A percentile compares a stretch with the other conserved stretches of the same genome.
These are phyloP conservation scores for Fagopyrum tataricum DNA, from an alignment of 148 eudicot species.

Conservation along the genomic window DNA sequence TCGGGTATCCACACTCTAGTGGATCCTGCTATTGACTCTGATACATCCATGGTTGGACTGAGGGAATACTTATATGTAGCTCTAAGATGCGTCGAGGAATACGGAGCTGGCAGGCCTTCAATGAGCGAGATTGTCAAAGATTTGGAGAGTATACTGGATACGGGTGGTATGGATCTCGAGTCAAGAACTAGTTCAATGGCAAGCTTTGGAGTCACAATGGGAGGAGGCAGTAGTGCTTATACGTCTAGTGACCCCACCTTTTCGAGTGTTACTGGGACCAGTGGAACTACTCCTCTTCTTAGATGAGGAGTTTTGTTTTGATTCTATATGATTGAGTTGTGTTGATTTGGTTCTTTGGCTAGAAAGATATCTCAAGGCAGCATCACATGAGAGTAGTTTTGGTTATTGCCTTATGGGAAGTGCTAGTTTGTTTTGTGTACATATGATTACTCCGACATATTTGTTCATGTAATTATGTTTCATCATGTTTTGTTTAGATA, in stretches of 20 bases:
- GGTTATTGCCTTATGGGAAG: too few species aligned
- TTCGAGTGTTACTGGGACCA: neutral
- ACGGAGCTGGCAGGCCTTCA: constrained; percentile 40
- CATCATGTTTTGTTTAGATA: neutral
- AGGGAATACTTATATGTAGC: constrained; percentile 54
- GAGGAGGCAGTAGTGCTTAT: constrained; percentile 3
- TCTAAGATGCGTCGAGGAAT: constrained; percentile 53
- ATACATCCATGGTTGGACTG: constrained; percentile 32
- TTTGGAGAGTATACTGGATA: constrained; percentile 47
- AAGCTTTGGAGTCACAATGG: neutral
- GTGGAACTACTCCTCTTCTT: constrained; percentile 3
- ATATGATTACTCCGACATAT: too few species aligned
- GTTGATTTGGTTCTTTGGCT: too few species aligned
- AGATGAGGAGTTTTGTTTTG: neutral
- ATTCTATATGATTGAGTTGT: too few species aligned
- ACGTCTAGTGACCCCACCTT: constrained; percentile 1
- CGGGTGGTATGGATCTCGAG: constrained; percentile 58
- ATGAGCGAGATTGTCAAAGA: constrained; percentile 78
- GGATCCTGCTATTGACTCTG: constrained; percentile 36
- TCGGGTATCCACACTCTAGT: constrained; percentile 41
- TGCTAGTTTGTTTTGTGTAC: too few species aligned
- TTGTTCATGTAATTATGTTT: neutral
- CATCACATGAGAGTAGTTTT: too few species aligned
- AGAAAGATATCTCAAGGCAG: too few species aligned
- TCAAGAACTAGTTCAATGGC: constrained; percentile 41